Conservation (phyloP, 108 stramenopile species). For the Fragilariopsis cylindrus region DNA sequence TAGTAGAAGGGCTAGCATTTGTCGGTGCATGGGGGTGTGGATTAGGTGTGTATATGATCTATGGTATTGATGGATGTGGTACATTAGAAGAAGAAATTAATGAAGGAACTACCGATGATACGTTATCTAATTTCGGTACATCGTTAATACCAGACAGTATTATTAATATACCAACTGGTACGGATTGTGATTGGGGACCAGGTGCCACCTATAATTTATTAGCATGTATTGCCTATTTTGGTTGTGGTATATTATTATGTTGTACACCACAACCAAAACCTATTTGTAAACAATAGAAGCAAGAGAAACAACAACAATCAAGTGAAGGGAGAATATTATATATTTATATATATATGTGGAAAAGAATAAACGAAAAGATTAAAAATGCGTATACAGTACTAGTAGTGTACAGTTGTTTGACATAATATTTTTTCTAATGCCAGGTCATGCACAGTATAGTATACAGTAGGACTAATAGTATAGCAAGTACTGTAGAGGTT, state of each 20-base stretch:
- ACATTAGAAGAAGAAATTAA: background rate
- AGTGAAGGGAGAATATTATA: background rate
- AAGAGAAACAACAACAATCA: background rate
- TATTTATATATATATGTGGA: no score
- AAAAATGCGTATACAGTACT: no score
- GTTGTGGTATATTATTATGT: constrained; percentile 27
- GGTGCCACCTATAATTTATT: constrained; percentile 26
- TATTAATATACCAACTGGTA: background rate
- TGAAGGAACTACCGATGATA: background rate
- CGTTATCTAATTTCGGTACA: background rate
- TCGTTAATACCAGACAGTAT: constrained; percentile 6
- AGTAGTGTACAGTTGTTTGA: no score
- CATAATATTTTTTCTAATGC: no score
- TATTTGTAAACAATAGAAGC: constrained; percentile 21
- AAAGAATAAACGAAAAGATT: no score
- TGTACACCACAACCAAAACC: constrained; percentile 35
- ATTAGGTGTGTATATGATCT: constrained; percentile 24
- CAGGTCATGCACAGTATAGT: no score
- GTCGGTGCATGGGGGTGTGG: constrained; percentile 17
- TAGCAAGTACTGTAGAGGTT: no score
- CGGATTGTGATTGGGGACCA: constrained; percentile 16
- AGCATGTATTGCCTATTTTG: constrained; percentile 24
- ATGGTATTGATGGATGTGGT: constrained; percentile 10
- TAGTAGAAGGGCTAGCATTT: constrained; percentile 25
- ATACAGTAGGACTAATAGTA: no score